Conservation (phyloP, 2,329 filamentous ascomycete species). For the Trematosphaeria pertusa region DNA sequence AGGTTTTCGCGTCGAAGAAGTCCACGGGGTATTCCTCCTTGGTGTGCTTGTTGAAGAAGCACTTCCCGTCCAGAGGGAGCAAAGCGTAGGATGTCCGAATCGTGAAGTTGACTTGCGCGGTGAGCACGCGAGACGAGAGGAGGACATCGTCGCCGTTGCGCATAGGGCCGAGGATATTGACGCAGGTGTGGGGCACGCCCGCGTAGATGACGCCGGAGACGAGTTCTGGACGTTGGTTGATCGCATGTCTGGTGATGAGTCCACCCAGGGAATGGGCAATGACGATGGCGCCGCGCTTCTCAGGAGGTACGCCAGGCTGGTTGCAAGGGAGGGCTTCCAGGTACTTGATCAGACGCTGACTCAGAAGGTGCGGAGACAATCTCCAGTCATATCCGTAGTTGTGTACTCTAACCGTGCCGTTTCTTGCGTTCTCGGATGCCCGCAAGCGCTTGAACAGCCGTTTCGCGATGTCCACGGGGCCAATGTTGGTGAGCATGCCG, state of each 20-base stretch:
- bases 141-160: conserved; percentile 93
- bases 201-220: conserved; percentile 88
- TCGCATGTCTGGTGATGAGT: conserved; percentile 83
- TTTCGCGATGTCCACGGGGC: conserved; percentile 87
- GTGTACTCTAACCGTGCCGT: conserved; percentile 77
- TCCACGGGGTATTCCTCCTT: conserved; percentile 82
- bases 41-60: conserved; percentile 84
- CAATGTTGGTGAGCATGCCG: conserved; percentile 90
- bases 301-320: conserved; percentile 58
- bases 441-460: conserved; percentile 80
- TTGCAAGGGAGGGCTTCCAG: conserved; percentile 80
- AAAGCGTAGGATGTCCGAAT: conserved; percentile 86
- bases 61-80: conserved; percentile 83
- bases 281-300: conserved; percentile 74
- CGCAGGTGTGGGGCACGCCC: conserved; percentile 82
- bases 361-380: conserved; percentile 79
- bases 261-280: conserved; percentile 89
- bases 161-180: conserved; percentile 89
- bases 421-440: conserved; percentile 74
- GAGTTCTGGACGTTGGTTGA: conserved; percentile 84
- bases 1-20: conserved; percentile 80
- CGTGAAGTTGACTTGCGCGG: conserved; percentile 91
- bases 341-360: conserved; percentile 73
- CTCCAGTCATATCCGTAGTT: conserved; percentile 97
- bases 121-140: conserved; percentile 86